Conservation (phyloP, 352 stramenopile genomes). For the Pythium coloratum region DNA sequence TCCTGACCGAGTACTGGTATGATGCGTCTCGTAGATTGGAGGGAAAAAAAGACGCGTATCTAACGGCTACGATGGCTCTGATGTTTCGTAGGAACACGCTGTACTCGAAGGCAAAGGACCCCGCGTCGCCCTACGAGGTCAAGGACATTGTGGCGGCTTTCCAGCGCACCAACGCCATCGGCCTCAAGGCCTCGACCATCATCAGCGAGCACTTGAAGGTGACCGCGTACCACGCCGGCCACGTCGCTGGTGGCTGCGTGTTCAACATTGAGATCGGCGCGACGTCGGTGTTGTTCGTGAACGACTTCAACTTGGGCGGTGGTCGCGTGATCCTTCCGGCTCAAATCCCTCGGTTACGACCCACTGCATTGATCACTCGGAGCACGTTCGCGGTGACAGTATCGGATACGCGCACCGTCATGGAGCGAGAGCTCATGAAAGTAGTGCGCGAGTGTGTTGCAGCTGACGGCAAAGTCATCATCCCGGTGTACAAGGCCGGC, state of each 20-base stretch:
- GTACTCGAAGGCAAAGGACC: slow-evolving; percentile 50
- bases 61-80: background rate
- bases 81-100: slow-evolving; percentile 37
- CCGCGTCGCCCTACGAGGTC: slow-evolving; percentile 44
- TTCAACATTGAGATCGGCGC: slow-evolving; percentile 78
- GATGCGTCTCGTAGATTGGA: background rate
- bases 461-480: slow-evolving; percentile 81
- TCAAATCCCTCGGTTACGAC: slow-evolving; percentile 65
- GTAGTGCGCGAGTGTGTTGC: slow-evolving; percentile 75
- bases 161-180: slow-evolving; percentile 46
- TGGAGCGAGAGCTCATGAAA: slow-evolving; percentile 82
- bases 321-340: slow-evolving; percentile 68
- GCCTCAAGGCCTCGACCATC: slow-evolving; percentile 51
- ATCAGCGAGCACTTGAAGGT: slow-evolving; percentile 74
- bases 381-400: slow-evolving; percentile 82
- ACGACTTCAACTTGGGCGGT: slow-evolving; percentile 78
- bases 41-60: background rate
- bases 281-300: slow-evolving; percentile 72
- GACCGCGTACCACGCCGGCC: slow-evolving; percentile 78
- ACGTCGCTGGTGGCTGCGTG: slow-evolving; percentile 72
- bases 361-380: slow-evolving; percentile 58
- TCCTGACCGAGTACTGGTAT: slow-evolving; percentile 78
- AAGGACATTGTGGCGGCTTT: slow-evolving; percentile 65
- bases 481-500: slow-evolving; percentile 72
- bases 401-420: slow-evolving; percentile 76